These are phyloP conservation scores for Beauveria varroae DNA, from an alignment of 2,329 filamentous ascomycete genomes.

Conservation along the genomic window DNA sequence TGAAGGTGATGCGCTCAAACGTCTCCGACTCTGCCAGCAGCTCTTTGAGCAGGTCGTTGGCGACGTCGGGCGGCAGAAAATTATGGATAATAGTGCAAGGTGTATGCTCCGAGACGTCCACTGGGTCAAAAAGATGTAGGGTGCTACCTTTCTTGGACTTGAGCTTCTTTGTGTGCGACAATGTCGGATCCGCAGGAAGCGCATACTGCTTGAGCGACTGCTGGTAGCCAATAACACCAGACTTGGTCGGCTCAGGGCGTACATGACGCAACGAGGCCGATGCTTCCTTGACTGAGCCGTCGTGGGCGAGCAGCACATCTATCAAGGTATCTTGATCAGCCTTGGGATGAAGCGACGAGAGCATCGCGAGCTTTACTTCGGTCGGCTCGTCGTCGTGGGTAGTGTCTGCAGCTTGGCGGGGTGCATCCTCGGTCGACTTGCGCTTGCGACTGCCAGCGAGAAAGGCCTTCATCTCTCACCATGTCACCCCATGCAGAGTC, in stretches of 20 bases:
- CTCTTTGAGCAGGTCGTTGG: constrained; percentile 67
- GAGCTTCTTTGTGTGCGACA: constrained; percentile 37
- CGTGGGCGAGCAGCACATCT: constrained; percentile 68
- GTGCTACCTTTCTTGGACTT: constrained; percentile 74
- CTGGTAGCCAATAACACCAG: constrained; percentile 45
- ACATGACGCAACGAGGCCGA: constrained; percentile 43
- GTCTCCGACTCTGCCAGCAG: constrained; percentile 65
- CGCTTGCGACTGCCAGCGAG: constrained; percentile 46
- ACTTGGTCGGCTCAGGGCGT: constrained; percentile 25
- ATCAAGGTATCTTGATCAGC: constrained; percentile 61
- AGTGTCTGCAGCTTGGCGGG: constrained; percentile 15
- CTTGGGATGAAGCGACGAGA: constrained; percentile 67
- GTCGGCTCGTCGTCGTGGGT: constrained; percentile 65
- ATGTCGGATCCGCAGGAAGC: constrained; percentile 11
- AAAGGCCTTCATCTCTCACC: constrained; percentile 48
- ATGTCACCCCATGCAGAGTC: not conserved
- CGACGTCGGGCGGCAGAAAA: constrained; percentile 66
- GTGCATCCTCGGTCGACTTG: constrained; percentile 27
- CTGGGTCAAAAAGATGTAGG: constrained; percentile 72
- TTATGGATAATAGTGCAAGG: constrained; percentile 91
- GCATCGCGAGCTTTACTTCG: constrained; percentile 78
- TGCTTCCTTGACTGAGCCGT: constrained; percentile 66
- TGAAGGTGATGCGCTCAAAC: constrained; percentile 67
- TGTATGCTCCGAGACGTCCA: constrained; percentile 74
- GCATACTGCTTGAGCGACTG: constrained; percentile 53